These are phyloP conservation scores for Backusella macrospora DNA, from an alignment of 192 early-diverging fungal genomes.

Conservation along the genomic window DNA sequence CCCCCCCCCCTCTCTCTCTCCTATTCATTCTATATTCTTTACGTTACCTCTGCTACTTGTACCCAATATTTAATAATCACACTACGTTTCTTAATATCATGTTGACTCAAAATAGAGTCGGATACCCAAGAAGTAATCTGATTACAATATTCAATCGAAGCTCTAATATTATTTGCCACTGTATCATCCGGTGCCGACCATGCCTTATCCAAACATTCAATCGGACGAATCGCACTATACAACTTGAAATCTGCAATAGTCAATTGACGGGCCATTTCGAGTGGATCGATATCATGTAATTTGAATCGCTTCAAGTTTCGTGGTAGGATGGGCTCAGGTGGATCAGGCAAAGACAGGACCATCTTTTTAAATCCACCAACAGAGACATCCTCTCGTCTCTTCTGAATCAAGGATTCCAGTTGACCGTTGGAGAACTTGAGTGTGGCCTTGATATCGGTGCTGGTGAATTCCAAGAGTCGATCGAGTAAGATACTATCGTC, in stretches of 20 bases:
- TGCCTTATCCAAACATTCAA: slow-evolving; percentile 88
- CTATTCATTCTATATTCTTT: background rate
- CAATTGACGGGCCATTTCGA: slow-evolving; percentile 92
- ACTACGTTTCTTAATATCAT: slow-evolving; percentile 78
- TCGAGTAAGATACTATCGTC: slow-evolving; percentile 57
- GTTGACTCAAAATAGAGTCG: slow-evolving; percentile 77
- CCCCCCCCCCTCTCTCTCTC: background rate
- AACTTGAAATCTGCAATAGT: slow-evolving; percentile 84
- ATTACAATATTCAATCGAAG: slow-evolving; percentile 83
- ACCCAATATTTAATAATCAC: slow-evolving; percentile 82
- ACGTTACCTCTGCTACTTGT: slow-evolving; percentile 67
- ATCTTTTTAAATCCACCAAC: slow-evolving; percentile 60
- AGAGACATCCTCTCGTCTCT: slow-evolving; percentile 38
- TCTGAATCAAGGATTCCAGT: slow-evolving; percentile 28
- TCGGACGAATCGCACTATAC: slow-evolving; percentile 80
- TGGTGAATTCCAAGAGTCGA: slow-evolving; percentile 26
- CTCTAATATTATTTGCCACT: slow-evolving; percentile 81
- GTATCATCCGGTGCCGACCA: slow-evolving; percentile 73
- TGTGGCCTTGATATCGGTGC: slow-evolving; percentile 26
- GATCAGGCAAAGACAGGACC: slow-evolving; percentile 61
- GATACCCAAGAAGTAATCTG: slow-evolving; percentile 87
- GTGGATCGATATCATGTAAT: slow-evolving; percentile 85
- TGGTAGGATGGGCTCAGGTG: slow-evolving; percentile 80
- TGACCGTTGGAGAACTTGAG: slow-evolving; percentile 34
- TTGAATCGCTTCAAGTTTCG: slow-evolving; percentile 71